phyloP scores from a whole-genome alignment of 2,329 filamentous ascomycete species.

The Calycina herbarum region DNA sequence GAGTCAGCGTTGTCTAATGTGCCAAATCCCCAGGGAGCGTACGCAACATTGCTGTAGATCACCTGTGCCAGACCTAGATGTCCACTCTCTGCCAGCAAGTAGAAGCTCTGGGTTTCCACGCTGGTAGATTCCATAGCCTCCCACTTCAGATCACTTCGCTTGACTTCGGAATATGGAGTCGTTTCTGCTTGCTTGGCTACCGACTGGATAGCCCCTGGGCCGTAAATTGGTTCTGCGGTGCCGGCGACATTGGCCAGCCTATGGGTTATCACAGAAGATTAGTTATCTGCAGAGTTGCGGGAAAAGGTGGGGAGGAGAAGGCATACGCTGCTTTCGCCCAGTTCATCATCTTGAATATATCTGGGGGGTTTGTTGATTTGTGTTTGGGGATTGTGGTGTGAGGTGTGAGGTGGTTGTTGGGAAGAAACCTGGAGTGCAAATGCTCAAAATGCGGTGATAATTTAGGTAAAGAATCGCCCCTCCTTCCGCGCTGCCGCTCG shows the following conservation, averaged over 20 bases:
- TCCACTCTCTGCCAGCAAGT: conserved; percentile 78
- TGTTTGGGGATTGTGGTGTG: conserved; percentile 17
- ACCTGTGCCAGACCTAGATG: conserved; percentile 79
- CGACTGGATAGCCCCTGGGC: conserved; percentile 80
- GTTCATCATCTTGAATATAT: conserved; percentile 70
- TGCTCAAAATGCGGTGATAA: not conserved
- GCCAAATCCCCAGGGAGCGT: conserved; percentile 41
- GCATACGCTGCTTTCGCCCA: conserved; percentile 91
- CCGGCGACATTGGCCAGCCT: conserved; percentile 81
- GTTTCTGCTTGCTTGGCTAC: conserved; percentile 79
- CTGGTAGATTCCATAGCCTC: conserved; percentile 75
- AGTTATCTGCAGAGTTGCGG: conserved; percentile 23
- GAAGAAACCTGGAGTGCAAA: not conserved
- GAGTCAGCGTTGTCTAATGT: conserved; percentile 29
- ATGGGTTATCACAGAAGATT: conserved; percentile 22
- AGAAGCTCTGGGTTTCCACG: conserved; percentile 95
- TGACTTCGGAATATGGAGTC: conserved; percentile 77
- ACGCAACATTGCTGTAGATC: conserved; percentile 98
- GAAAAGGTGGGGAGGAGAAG: conserved; percentile 14
- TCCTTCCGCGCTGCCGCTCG: conserved; percentile 5
- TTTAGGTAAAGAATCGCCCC: conserved; percentile 6
- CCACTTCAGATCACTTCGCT: conserved; percentile 81
- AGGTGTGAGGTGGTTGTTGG: conserved; percentile 10
- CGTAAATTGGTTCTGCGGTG: conserved; percentile 95
- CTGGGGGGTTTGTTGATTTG: conserved; percentile 7